A percentile compares a stretch with the other conserved stretches of the same genome.
Evolutionary conservation across 1,284 basidiomycete genomes (phyloP).

Genomic region (Albatrellus sp.): DNA sequence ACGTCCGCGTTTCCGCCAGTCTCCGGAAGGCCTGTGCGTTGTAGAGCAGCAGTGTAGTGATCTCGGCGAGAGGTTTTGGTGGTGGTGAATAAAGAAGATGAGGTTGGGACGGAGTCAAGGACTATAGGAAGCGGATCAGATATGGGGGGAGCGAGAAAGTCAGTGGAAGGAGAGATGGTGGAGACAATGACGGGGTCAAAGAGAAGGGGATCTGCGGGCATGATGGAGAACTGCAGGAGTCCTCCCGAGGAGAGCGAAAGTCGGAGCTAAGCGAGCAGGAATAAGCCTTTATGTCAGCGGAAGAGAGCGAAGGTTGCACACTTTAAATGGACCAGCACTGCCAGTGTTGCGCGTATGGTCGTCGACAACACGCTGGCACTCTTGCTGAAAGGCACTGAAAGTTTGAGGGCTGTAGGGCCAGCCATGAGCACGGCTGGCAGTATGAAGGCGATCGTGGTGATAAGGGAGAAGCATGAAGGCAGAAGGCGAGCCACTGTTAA

Average conservation of each 20-base stretch:
- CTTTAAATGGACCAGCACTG: slow-evolving; percentile 22
- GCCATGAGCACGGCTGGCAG: slow-evolving; percentile 33
- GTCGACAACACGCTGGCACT: slow-evolving; percentile 6
- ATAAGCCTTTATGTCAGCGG: neutral
- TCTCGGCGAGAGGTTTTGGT: slow-evolving; percentile 59
- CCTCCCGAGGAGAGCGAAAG: slow-evolving; percentile 37
- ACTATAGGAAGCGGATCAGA: slow-evolving; percentile 24
- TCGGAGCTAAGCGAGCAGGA: slow-evolving; percentile 33
- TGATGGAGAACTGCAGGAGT: slow-evolving; percentile 28
- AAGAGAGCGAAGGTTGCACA: slow-evolving; percentile 8
- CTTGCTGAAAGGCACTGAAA: slow-evolving; percentile 4
- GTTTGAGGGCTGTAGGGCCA: slow-evolving; percentile 24
- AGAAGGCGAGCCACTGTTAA: slow-evolving; percentile 30
- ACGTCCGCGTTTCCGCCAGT: slow-evolving; percentile 33
- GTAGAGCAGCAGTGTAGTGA: slow-evolving; percentile 48
- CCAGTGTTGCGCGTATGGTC: slow-evolving; percentile 12
- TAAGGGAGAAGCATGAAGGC: slow-evolving; percentile 45
- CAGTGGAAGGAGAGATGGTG: slow-evolving; percentile 10
- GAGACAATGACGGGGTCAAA: slow-evolving; percentile 21
- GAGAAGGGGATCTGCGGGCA: slow-evolving; percentile 22
- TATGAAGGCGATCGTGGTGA: slow-evolving; percentile 44
- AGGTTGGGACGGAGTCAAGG: slow-evolving; percentile 41
- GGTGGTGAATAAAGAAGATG: slow-evolving; percentile 40
- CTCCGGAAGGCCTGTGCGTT: slow-evolving; percentile 33
- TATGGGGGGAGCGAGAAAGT: slow-evolving; percentile 7